Base-by-base conservation (phyloP, 768 basidiomycete genomes). In the Leccinum variicolor region DNA sequence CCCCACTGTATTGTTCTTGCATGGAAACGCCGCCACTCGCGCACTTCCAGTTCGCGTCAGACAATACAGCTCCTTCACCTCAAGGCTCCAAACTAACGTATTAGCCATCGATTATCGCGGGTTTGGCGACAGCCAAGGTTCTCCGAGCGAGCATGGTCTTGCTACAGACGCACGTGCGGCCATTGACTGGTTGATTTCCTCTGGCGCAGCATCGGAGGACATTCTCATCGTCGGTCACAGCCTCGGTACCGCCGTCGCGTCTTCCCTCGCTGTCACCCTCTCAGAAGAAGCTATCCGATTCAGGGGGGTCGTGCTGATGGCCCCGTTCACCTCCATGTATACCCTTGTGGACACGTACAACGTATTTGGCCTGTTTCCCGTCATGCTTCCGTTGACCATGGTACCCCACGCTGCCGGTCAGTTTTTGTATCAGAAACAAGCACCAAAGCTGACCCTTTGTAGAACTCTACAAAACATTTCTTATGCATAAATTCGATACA, bases 31-130 rank as follows among this genome's bases (percentile, higher is more conserved):
- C 0, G 94, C 79, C 0, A 93, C 90, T 0, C 84, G 95, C 15
- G 90, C 90, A 0, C 77, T 82, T 6, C 61, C 74, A 1, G 80
- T 78, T 43, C 88, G 95, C 11, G 77, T 94, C n/a, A 79, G 78
- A 17, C 79, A 85, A 39, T 92, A 92, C 67, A 73, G 79, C 17
- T 78, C 81, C 0, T 86, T 87, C 65, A 79, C 89, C 0, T 81
- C 85, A 3, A 81, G 87, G 1, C 74, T 92, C 7, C 75, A 77
- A 17, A 82, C 82, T 19, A 95, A 95, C 69, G 86, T 97, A 14
- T 75, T 98, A 25, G 85, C 84, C 1, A 84, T 92, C 34, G 96
- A 98, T 73, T 98, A 98, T 69, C 84, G 95, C 50, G 95, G 95
- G 2, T 98, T 89, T 65, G 96, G 77, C 2, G 94, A 98, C 66